A percentile compares a stretch with the other conserved stretches of the same genome.
Conservation (phyloP, 108 stramenopile species). For the Conticribra weissflogii region DNA sequence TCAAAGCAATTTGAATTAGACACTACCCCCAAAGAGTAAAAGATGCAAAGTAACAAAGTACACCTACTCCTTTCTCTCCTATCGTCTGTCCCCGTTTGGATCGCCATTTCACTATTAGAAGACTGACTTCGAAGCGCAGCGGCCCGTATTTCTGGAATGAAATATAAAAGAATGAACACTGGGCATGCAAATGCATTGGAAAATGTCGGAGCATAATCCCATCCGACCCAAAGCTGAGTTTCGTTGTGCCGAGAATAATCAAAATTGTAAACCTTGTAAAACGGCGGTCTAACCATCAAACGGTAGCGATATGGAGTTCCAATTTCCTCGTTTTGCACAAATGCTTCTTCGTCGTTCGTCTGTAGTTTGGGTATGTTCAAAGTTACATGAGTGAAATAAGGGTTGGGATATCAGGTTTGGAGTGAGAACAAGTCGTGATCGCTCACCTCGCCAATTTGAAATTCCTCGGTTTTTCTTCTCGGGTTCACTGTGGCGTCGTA, state of each 20-base stretch:
- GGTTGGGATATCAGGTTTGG: too few species aligned
- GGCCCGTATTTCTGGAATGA: slow-evolving; percentile 65
- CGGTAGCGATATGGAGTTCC: slow-evolving; percentile 68
- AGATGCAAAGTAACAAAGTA: too few species aligned
- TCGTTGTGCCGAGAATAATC: slow-evolving; percentile 73
- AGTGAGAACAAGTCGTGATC: too few species aligned
- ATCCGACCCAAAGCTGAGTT: slow-evolving; percentile 74
- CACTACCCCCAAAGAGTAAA: too few species aligned
- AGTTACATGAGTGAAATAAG: too few species aligned
- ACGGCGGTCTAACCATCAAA: slow-evolving; percentile 53
- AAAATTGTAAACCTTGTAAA: slow-evolving; percentile 59
- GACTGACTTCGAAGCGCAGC: slow-evolving; percentile 55
- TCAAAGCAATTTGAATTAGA: too few species aligned
- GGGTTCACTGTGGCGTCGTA: slow-evolving; percentile 61
- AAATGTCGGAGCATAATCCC: slow-evolving; percentile 76
- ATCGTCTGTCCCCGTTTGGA: slow-evolving; percentile 1
- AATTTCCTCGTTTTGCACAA: slow-evolving; percentile 26
- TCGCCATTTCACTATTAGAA: slow-evolving; percentile 21
- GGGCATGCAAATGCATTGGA: slow-evolving; percentile 67
- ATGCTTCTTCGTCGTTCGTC: slow-evolving; percentile 31
- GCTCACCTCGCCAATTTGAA: not conserved
- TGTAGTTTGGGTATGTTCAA: not conserved
- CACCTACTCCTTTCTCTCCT: slow-evolving; percentile 7
- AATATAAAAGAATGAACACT: slow-evolving; percentile 73
- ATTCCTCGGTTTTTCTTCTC: slow-evolving; percentile 16